Base-by-base conservation (phyloP, 2,329 filamentous ascomycete genomes). In the Scytalidium lignicola region DNA sequence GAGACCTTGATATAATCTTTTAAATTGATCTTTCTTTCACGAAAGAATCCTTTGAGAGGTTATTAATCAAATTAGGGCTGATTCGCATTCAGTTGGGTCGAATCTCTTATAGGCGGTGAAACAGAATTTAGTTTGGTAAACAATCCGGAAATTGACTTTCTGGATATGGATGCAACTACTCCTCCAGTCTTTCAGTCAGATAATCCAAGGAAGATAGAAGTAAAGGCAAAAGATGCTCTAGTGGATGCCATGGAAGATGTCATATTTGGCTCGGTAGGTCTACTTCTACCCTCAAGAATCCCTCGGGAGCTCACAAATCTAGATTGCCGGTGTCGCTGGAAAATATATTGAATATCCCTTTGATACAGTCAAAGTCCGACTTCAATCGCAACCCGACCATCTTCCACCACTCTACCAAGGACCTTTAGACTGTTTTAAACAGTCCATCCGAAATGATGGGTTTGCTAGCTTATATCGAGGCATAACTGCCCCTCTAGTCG, bases 301-400 rank as follows among this genome's bases (percentile, higher is more conserved):
- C n/a, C 41, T n/a, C 47, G 56, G 52, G 55, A 22, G 26, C 50
- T 41, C 46, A 43, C 43, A 20, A 42, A 23, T 28, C 15, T 44
- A 90, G 87, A 68, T 80, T 51, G 91, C 92, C 48, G 93, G 93
- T 52, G 82, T 95, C 51, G 84, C 89, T 29, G 92, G 92, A 54
- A 99, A 97, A 74, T 89, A 92, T 67, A 92, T 99, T 64, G 93
- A 99, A 68, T 99, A 96, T 67, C 93, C 93, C 20, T 99, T 99
- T 70, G 93, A 99, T 70, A 99, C 93, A 0, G 85, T 99, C 67
- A 99, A 99, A 72, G 93, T 99, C 52, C 88, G 93, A 39, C 80
- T 99, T 10, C 93, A 99, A 67, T 93, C 92, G n/a, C 92, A 97
- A 67, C 88, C 90, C 28, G 86, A 92, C 67, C 82, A 86, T 60